Evolutionary conservation across 257 asterid genomes (phyloP), one percentile per base, ranked within the genome.

Genomic region (Fraxinus pennsylvanica): DNA sequence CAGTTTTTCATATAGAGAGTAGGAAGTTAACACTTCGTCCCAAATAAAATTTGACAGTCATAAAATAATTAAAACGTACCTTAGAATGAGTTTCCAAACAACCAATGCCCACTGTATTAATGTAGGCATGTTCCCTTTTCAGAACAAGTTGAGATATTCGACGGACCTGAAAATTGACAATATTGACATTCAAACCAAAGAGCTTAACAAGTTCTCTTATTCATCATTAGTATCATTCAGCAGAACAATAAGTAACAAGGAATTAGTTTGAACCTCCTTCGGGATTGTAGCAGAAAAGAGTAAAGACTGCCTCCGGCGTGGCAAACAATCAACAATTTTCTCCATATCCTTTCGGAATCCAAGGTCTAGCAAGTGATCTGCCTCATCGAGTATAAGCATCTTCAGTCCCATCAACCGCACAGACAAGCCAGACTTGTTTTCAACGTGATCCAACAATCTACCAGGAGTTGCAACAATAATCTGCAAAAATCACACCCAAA

Each of bases 381-480:
- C 99, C 86, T 93, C 99, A 79, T 96, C 99, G 57, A 96, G 89
- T 76, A 96, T 88, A 80, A 96, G 92, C 98, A 93, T 92, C 78
- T 88, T 88, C 84, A 93, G 87, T 83, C 94, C 90, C 98, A 93
- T 93, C 81, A 96, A 88, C 22, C 96, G 96, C 70, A 84, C 82
- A n/a, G 98, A 92, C 76, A 96, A 86, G 76, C 92, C 91, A 81
- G 99, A 92, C 89, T 92, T 96, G 89, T 90, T 93, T 86, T 93
- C 99, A 52, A 96, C 81, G 84, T 96, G 99, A 83, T 96, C 99
- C 84, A 96, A 81, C 82, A 96, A 86, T 87, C 98, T 92, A 85
- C 97, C 97, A 50, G 99, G 99, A 77, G 99, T 96, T 25, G 98
- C 99, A 72, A 96, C 91, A 77, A 96, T 86, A 80, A 94, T 91